Percentiles rank a stretch among this genome's conserved stretches.
These are phyloP conservation scores for Coemansia sp. DNA, from an alignment of 192 early-diverging fungal species.

Conservation along the genomic window DNA sequence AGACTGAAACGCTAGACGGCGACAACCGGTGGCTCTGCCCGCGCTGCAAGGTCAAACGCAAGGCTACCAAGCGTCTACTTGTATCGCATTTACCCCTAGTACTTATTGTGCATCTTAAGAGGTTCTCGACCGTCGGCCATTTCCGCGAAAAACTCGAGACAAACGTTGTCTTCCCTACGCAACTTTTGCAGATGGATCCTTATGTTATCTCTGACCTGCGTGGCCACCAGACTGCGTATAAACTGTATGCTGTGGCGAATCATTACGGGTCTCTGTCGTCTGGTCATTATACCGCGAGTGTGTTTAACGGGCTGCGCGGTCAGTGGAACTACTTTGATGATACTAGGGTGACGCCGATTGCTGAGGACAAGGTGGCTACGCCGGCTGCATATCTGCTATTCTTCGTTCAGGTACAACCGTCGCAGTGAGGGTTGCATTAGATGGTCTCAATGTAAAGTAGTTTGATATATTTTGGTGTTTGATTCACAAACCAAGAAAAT, in stretches of 20 bases:
- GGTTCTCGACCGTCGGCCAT: conserved; percentile 89
- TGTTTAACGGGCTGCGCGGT: conserved; percentile 57
- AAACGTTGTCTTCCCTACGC: conserved; percentile 78
- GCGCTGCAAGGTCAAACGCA: conserved; percentile 67
- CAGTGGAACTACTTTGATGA: conserved; percentile 90
- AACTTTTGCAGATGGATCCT: conserved; percentile 56
- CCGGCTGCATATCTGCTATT: conserved; percentile 50
- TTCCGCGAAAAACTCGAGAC: conserved; percentile 92
- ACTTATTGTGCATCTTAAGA: conserved; percentile 90
- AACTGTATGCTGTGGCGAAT: conserved; percentile 82
- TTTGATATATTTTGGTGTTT: too few species aligned
- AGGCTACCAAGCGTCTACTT: conserved; percentile 72
- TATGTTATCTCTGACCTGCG: conserved; percentile 47
- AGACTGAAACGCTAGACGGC: conserved; percentile 83
- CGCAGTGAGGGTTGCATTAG: background rate
- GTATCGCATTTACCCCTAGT: conserved; percentile 83
- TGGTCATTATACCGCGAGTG: conserved; percentile 77
- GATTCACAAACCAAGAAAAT: too few species aligned
- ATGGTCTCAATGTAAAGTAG: too few species aligned
- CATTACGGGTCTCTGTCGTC: conserved; percentile 74
- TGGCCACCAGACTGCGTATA: conserved; percentile 53
- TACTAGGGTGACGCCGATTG: conserved; percentile 56
- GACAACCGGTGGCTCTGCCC: conserved; percentile 93
- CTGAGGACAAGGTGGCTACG: conserved; percentile 32
- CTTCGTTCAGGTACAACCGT: conserved; percentile 25